A percentile compares a stretch with the other conserved stretches of the same genome.
phyloP scores from a whole-genome alignment of 1,284 basidiomycete species.

The Vanrija sp. region DNA sequence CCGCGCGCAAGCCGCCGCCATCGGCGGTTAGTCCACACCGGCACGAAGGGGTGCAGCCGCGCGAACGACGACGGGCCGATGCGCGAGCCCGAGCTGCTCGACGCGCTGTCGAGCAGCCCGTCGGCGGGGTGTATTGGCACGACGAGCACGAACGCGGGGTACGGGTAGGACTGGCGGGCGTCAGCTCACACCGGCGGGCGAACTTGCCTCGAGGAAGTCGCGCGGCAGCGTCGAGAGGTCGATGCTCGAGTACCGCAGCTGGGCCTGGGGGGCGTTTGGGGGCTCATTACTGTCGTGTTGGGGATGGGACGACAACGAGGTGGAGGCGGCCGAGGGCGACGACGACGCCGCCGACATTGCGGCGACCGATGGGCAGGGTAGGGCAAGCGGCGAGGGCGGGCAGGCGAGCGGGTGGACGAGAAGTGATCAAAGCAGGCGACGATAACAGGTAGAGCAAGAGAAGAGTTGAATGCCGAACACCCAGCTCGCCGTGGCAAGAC shows the following conservation, averaged over 20 bases:
- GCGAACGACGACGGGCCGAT: background rate
- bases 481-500: no score
- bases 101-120: no score
- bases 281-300: background rate
- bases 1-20: constrained; percentile 28
- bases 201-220: background rate
- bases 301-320: background rate
- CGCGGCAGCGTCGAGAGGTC: background rate
- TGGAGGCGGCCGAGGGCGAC: no score
- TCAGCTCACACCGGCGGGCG: background rate
- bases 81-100: no score
- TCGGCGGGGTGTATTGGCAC: no score
- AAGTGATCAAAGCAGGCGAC: no score
- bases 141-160: constrained; percentile 2
- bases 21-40: constrained; percentile 34
- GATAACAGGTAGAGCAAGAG: no score
- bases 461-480: no score
- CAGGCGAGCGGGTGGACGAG: no score
- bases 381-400: background rate
- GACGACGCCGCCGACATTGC: background rate
- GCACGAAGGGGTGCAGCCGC: constrained; percentile 15
- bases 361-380: background rate
- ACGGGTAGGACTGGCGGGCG: constrained; percentile 28
- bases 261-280: background rate
- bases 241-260: background rate